A percentile compares a stretch with the other conserved stretches of the same genome.
Evolutionary conservation across 768 basidiomycete genomes (phyloP).

Genomic region (Leucocoprinus sp.): DNA sequence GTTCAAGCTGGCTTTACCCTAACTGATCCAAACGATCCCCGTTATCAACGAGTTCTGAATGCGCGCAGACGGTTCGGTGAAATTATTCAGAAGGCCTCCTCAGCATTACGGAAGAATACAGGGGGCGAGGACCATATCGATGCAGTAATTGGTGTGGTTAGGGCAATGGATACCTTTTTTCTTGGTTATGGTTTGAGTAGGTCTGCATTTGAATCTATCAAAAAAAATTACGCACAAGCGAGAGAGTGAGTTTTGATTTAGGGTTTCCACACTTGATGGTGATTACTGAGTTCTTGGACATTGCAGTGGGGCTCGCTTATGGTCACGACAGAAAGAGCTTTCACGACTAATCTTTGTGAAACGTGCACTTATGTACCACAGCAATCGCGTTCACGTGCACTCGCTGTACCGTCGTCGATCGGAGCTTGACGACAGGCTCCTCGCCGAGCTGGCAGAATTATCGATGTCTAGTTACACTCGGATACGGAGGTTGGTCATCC

Average conservation of each 20-base stretch:
- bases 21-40: slow-evolving; percentile 62
- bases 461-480: slow-evolving; percentile 77
- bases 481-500: slow-evolving; percentile 51
- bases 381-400: slow-evolving; percentile 69
- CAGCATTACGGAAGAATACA: slow-evolving; percentile 48
- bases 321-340: slow-evolving; percentile 67
- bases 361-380: slow-evolving; percentile 73
- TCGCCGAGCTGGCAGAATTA: slow-evolving; percentile 61
- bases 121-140: slow-evolving; percentile 82
- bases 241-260: slow-evolving; percentile 42
- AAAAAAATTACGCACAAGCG: slow-evolving; percentile 58
- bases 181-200: slow-evolving; percentile 61
- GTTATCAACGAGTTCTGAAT: slow-evolving; percentile 55
- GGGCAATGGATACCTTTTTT: slow-evolving; percentile 69
- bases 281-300: slow-evolving; percentile 23
- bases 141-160: slow-evolving; percentile 64
- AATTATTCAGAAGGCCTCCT: slow-evolving; percentile 60
- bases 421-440: slow-evolving; percentile 60
- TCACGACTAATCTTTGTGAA: slow-evolving; percentile 68
- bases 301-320: slow-evolving; percentile 45
- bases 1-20: slow-evolving; percentile 72
- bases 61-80: slow-evolving; percentile 61
- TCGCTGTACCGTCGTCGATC: slow-evolving; percentile 68
- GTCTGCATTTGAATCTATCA: slow-evolving; percentile 50
- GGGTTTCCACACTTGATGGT: background rate